Evolutionary conservation across 2,329 filamentous ascomycete genomes (phyloP).

Genomic region (Ophiostoma piceae): DNA sequence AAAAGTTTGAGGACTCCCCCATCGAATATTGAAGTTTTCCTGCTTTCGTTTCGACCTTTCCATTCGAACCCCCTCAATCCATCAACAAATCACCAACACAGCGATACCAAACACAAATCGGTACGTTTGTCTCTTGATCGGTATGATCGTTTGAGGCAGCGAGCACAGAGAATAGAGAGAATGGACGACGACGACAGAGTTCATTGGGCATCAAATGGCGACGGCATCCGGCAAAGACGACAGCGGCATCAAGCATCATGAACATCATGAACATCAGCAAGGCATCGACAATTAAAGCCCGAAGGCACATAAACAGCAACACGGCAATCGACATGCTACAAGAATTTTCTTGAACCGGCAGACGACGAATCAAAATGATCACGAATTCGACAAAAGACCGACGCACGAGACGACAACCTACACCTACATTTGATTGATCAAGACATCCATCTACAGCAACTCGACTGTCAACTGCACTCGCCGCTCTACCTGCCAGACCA

Average conservation of each 20-base stretch:
- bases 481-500: background rate
- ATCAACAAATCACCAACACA: constrained; percentile 35
- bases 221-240: background rate
- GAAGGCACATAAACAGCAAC: background rate
- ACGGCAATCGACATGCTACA: background rate
- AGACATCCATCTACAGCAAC: background rate
- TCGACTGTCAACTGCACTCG: background rate
- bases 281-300: background rate
- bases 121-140: constrained; percentile 38
- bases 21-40: constrained; percentile 17
- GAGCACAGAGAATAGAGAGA: background rate
- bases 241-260: background rate
- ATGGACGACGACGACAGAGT: background rate
- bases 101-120: constrained; percentile 46
- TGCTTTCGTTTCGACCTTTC: constrained; percentile 18
- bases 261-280: background rate
- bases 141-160: background rate
- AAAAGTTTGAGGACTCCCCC: constrained; percentile 25
- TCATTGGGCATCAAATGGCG: background rate
- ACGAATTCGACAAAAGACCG: background rate
- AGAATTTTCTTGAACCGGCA: background rate
- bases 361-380: background rate
- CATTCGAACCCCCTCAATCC: constrained; percentile 24
- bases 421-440: too few relatives aligned
- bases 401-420: background rate